Evolutionary conservation across 345 rosid species (phyloP).

Genomic region (Corymbia maculata): DNA sequence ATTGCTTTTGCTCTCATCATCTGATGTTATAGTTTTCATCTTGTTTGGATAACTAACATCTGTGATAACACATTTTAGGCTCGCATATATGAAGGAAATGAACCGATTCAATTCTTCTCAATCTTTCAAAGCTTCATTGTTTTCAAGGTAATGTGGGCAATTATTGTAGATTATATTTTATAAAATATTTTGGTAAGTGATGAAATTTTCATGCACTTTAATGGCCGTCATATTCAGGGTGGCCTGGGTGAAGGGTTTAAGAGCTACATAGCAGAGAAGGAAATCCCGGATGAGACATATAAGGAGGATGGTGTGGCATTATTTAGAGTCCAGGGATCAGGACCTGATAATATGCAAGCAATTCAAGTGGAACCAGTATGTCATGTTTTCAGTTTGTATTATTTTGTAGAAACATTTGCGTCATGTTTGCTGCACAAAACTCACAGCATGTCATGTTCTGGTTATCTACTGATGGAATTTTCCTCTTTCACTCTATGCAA

Average conservation of each 20-base stretch:
- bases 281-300: slow-evolving; percentile 70
- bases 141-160: slow-evolving; percentile 49
- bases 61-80: slow-evolving; percentile 39
- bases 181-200: background rate
- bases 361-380: slow-evolving; percentile 93
- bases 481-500: background rate
- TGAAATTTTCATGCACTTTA: background rate
- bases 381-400: background rate
- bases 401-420: background rate
- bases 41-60: background rate
- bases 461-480: background rate
- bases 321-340: slow-evolving; percentile 90
- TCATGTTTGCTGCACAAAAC: background rate
- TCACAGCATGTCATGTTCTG: slow-evolving; percentile 35
- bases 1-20: background rate
- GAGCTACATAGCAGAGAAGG: slow-evolving; percentile 62
- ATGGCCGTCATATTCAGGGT: slow-evolving; percentile 45
- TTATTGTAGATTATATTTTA: background rate
- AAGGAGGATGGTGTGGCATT: slow-evolving; percentile 71
- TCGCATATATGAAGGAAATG: slow-evolving; percentile 84
- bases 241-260: slow-evolving; percentile 86
- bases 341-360: slow-evolving; percentile 99
- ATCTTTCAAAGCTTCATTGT: slow-evolving; percentile 87
- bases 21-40: background rate
- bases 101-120: slow-evolving; percentile 80